Evolutionary conservation across 2,329 filamentous ascomycete species (phyloP), one percentile per base, ranked within the genome.

Genomic region (Verticillium tricorpus): DNA sequence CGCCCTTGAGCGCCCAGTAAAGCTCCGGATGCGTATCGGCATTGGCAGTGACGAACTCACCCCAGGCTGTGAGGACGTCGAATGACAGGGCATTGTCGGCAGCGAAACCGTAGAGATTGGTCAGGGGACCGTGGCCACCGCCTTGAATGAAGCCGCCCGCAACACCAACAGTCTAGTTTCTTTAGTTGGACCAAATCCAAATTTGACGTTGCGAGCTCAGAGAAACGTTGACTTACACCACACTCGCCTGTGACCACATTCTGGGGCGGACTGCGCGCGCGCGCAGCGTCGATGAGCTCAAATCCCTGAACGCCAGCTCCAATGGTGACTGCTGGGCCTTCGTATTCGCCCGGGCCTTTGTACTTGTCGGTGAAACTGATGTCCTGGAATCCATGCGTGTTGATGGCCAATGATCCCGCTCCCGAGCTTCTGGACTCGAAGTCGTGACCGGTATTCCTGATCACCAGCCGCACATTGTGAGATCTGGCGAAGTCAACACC

Each of bases 101-200:
- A 3, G 69, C 65, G 39, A 68, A 60, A 3, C 83, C 83, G 57
- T 80, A 76, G 9, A 73, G 70, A 2, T 78, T 79, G 4, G 73
- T 73, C 25, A 83, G 70, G 0, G 79, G 74, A 0, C 77, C 78
- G 66, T 87, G 85, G 0, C 85, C 85, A 14, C 84, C 86, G 4
- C 85, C 85, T 70, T 86, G 83, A 1, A 79, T 79, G 62, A 85
- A 86, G 2, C 86, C 86, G 17, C 86, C 86, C 1, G 83, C 80
- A 12, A 86, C 69, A 9, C 85, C 85, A 2, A 89, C 85, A 1
- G 82, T 79, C 14, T 45, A 5, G n/a, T 2, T n/a, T 8, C 3
- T 4, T 45, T 12, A 45, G 39, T n/a, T n/a, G 39, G 28, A 6
- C 4, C 28, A 1, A 6, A 28, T 28, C 28, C 1, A n/a, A 45